Evolutionary conservation across 345 rosid genomes (phyloP).

Genomic region (Citropsis articulata): DNA sequence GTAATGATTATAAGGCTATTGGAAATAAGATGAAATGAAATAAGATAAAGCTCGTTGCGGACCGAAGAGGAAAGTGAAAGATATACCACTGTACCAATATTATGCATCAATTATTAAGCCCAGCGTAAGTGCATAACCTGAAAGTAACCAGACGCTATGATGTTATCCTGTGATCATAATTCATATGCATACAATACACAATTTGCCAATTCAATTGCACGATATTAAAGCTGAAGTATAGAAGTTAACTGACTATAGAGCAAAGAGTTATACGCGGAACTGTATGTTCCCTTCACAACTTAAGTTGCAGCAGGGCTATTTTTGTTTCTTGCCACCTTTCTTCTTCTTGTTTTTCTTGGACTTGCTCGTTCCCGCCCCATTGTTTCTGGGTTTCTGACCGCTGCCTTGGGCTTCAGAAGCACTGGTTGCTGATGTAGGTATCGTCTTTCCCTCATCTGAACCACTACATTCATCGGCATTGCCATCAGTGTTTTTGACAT

Average conservation of each 20-base stretch:
- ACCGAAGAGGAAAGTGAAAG: too few species aligned
- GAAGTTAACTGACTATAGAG: too few species aligned
- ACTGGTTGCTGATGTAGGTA: background rate
- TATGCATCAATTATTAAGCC: too few species aligned
- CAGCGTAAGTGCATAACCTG: too few species aligned
- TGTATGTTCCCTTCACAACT: background rate
- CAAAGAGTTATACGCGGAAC: background rate
- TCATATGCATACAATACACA: too few species aligned
- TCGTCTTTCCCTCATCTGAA: background rate
- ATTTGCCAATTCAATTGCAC: background rate
- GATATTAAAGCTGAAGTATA: background rate
- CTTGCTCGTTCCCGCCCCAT: background rate
- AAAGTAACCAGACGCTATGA: too few species aligned
- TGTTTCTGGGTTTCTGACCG: background rate
- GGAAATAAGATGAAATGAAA: too few species aligned
- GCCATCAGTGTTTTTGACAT: background rate
- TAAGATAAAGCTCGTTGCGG: too few species aligned
- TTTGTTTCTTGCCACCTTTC: slow-evolving; percentile 5
- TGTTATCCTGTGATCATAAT: too few species aligned
- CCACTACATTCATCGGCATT: slow-evolving; percentile 2
- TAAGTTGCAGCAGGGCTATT: background rate
- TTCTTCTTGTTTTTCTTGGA: slow-evolving; percentile 1
- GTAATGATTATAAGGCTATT: too few species aligned
- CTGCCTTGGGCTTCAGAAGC: slow-evolving; percentile 1
- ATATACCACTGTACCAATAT: too few species aligned